These are phyloP conservation scores for Torulaspora delbrueckii DNA, from an alignment of 805 yeast species.

Conservation along the genomic window DNA sequence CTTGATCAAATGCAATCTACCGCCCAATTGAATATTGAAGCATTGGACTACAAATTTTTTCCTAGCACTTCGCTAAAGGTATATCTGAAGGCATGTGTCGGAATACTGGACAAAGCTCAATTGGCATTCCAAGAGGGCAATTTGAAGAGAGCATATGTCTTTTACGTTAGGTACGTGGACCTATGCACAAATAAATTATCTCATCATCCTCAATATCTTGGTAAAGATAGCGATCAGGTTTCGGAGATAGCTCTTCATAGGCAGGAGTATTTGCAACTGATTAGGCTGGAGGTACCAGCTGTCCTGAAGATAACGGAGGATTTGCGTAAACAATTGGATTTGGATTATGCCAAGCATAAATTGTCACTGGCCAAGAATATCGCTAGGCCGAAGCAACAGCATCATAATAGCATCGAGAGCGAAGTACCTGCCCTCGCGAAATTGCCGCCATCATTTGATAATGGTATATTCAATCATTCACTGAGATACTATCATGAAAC, in stretches of 20 bases:
- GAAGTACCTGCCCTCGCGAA: neutral
- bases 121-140: conserved; percentile 36
- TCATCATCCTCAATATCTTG: conserved; percentile 25
- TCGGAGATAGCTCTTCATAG: conserved; percentile 13
- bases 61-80: conserved; percentile 44
- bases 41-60: conserved; percentile 51
- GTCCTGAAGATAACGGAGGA: conserved; percentile 30
- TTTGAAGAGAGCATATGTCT: conserved; percentile 47
- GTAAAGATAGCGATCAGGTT: neutral
- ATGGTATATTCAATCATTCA: conserved; percentile 27
- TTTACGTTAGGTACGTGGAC: conserved; percentile 57
- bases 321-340: conserved; percentile 23
- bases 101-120: conserved; percentile 44
- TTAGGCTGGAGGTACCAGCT: conserved; percentile 33
- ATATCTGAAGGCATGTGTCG: conserved; percentile 51
- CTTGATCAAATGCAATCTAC: conserved; percentile 4
- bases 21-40: conserved; percentile 38
- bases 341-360: conserved; percentile 20
- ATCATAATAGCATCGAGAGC: conserved; percentile 2
- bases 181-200: conserved; percentile 31
- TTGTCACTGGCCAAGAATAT: conserved; percentile 28
- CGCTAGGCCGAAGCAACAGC: conserved; percentile 16
- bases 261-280: conserved; percentile 26
- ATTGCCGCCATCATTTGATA: conserved; percentile 28
- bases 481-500: conserved; percentile 14